Percentiles rank a stretch among this genome's conserved stretches.
phyloP scores from a whole-genome alignment of 805 yeast species.

The Tetrapisispora nanseiensis region DNA sequence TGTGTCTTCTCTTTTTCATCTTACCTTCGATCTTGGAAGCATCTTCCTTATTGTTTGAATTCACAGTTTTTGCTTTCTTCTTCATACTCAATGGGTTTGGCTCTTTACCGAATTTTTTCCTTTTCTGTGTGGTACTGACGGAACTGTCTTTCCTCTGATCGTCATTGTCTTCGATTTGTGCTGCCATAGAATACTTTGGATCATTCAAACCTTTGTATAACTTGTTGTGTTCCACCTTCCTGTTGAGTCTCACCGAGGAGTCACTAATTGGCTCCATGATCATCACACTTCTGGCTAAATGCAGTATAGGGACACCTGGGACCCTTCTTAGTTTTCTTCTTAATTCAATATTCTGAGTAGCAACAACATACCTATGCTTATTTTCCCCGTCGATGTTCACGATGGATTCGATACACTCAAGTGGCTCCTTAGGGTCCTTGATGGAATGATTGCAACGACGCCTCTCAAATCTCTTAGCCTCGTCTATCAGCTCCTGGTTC shows the following conservation, averaged over 20 bases:
- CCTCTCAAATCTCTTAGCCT: slow-evolving; percentile 80
- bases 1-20: slow-evolving; percentile 3
- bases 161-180: slow-evolving; percentile 15
- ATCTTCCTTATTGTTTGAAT: background rate
- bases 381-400: slow-evolving; percentile 65
- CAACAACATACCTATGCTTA: slow-evolving; percentile 85
- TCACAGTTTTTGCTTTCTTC: slow-evolving; percentile 35
- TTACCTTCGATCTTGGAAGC: background rate
- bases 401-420: slow-evolving; percentile 66
- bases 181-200: slow-evolving; percentile 40
- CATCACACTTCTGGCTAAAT: slow-evolving; percentile 86
- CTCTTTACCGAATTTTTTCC: slow-evolving; percentile 56
- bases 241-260: slow-evolving; percentile 47
- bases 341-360: slow-evolving; percentile 65
- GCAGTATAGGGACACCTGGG: slow-evolving; percentile 86
- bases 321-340: slow-evolving; percentile 60
- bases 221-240: slow-evolving; percentile 51
- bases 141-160: slow-evolving; percentile 33
- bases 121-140: slow-evolving; percentile 33
- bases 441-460: slow-evolving; percentile 84
- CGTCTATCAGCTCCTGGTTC: slow-evolving; percentile 64
- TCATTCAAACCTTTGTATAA: slow-evolving; percentile 73
- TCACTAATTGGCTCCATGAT: slow-evolving; percentile 87
- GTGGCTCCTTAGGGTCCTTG: slow-evolving; percentile 49
- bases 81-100: slow-evolving; percentile 90